These are phyloP conservation scores for Globomyces sp. DNA, from an alignment of 371 early-diverging fungal genomes.

Conservation along the genomic window DNA sequence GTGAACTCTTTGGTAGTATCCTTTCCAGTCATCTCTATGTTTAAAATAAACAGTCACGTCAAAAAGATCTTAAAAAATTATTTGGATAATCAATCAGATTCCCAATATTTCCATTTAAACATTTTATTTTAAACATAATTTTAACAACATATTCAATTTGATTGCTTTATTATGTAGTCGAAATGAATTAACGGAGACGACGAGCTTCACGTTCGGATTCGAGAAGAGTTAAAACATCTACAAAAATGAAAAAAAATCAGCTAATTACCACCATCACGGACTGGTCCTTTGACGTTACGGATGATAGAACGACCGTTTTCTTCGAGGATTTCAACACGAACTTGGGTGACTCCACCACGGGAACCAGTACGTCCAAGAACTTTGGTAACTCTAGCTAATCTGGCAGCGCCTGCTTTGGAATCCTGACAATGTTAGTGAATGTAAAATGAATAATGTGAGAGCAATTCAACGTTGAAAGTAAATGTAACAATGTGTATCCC, in stretches of 20 bases:
- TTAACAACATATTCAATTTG: conserved; percentile 1
- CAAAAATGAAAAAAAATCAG: background rate
- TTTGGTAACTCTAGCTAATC: conserved; percentile 93
- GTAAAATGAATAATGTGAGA: too few species aligned
- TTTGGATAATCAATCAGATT: too few species aligned
- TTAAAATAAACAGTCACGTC: too few species aligned
- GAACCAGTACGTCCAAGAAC: conserved; percentile 99
- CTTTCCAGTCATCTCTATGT: too few species aligned
- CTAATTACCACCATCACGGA: conserved; percentile 64
- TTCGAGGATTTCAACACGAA: conserved; percentile 97
- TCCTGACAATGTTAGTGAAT: background rate
- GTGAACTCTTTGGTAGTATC: too few species aligned
- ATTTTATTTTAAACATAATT: conserved; percentile 6
- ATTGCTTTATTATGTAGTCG: conserved; percentile 4
- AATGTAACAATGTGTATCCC: too few species aligned
- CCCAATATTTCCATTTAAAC: background rate
- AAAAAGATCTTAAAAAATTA: too few species aligned
- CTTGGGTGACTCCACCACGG: conserved; percentile 94
- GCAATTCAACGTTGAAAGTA: too few species aligned
- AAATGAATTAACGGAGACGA: conserved; percentile 82
- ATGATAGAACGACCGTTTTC: conserved; percentile 93
- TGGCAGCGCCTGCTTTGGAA: conserved; percentile 72
- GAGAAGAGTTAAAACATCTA: conserved; percentile 92
- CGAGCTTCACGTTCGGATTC: conserved; percentile 99
- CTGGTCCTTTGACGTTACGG: conserved; percentile 99